Evolutionary conservation across 441 rosid species (phyloP), one percentile per base, ranked within the genome.

Genomic region (Manihot esculenta): DNA sequence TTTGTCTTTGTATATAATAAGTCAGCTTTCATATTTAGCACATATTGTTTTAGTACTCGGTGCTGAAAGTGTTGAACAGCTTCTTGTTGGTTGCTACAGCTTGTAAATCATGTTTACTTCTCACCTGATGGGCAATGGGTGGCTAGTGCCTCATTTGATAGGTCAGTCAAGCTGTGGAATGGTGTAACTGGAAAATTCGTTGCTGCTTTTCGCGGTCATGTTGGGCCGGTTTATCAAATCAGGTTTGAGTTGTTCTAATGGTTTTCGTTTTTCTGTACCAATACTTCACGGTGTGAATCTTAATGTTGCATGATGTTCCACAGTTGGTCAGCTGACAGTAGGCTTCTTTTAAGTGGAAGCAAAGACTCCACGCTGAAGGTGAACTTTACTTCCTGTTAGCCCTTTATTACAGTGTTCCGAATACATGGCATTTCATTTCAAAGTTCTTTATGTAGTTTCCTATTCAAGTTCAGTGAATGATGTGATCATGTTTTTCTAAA

Each of bases 291-390:
- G 26, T 45, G 23, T 60, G 75, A 56, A 71, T 59, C 18, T 30
- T 70, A 38, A 65, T 69, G 35, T 65, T 79, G 62, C 53, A 17
- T 74, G 68, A 44, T 72, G 51, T 68, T 7, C 55, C 45, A 30
- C 90, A 91, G 98, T 82, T 96, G 99, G 99, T 96, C 98, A 0
- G 98, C 99, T 21, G 99, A 96, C 76, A 91, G 98, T 79, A 85
- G 98, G 79, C 84, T 96, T 87, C 97, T 96, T 75, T 76, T 93
- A 65, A 96, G 99, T 79, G 98, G 98, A 70, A 96, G 98, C 83
- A 93, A 93, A 77, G 99, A 96, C 83, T 90, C 97, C 72, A 96
- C 99, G 45, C 77, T 93, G 78, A 93, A 96, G 98, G 98, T 93
- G 79, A 73, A 44, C 59, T 61, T 33, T 54, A 12, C 9, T 50